Evolutionary conservation across 306 rosid species (phyloP).

Genomic region (Quercus gilva): DNA sequence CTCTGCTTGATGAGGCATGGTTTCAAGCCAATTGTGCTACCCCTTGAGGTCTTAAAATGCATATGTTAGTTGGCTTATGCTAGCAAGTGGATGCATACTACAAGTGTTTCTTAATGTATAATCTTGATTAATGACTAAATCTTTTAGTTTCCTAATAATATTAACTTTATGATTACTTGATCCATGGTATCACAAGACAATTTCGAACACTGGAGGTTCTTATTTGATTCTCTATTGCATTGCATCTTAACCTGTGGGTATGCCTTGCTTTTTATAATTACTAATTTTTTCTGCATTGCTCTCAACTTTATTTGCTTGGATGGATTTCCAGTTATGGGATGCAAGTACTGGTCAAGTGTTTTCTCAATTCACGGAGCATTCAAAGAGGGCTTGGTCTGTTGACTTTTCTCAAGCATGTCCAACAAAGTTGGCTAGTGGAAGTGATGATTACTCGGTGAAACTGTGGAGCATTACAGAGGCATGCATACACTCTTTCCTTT

Average conservation of each 20-base stretch:
- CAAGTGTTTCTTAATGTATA: background rate
- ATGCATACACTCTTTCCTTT: conserved; percentile 33
- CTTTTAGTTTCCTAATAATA: background rate
- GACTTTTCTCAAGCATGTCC: conserved; percentile 84
- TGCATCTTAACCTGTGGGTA: background rate
- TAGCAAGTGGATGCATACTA: background rate
- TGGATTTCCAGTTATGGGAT: conserved; percentile 85
- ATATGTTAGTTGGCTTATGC: background rate
- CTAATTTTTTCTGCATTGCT: conserved; percentile 17
- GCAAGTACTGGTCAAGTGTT: conserved; percentile 80
- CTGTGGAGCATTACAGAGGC: conserved; percentile 92
- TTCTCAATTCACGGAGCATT: conserved; percentile 72
- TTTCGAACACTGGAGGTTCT: background rate
- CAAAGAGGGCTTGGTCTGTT: conserved; percentile 91
- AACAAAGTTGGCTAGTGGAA: conserved; percentile 92
- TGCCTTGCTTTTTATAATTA: background rate
- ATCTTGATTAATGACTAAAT: background rate
- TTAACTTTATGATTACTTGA: background rate
- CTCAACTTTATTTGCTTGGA: conserved; percentile 23
- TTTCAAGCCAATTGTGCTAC: too few species aligned
- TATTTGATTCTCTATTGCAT: background rate
- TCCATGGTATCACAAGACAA: background rate
- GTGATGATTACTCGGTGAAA: conserved; percentile 87
- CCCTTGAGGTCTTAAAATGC: background rate
- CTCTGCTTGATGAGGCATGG: too few species aligned